Conservation (phyloP, 441 rosid genomes). For the Bruguiera hainesii region DNA sequence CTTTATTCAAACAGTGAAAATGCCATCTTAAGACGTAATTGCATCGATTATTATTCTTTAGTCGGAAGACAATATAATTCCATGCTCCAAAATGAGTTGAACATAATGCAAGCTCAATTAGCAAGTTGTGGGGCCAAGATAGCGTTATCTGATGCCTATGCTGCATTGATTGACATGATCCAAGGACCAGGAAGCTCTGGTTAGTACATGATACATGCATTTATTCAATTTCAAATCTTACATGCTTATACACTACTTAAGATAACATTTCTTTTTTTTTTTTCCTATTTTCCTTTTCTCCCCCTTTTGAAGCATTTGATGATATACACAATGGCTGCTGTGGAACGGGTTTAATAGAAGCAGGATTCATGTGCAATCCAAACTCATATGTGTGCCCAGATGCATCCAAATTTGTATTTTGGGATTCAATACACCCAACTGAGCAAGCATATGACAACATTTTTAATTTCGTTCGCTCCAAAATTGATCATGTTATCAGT, state of each 20-base stretch:
- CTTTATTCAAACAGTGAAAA: conserved; percentile 33
- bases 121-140: conserved; percentile 38
- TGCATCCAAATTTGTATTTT: conserved; percentile 64
- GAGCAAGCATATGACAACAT: conserved; percentile 43
- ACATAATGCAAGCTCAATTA: conserved; percentile 25
- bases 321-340: conserved; percentile 64
- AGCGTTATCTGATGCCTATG: conserved; percentile 34
- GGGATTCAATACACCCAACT: conserved; percentile 82
- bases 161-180: conserved; percentile 39
- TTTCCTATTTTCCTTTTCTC: not conserved
- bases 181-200: conserved; percentile 37
- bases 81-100: conserved; percentile 44
- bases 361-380: conserved; percentile 56
- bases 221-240: not conserved
- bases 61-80: conserved; percentile 47
- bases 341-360: conserved; percentile 69
- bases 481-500: conserved; percentile 24
- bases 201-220: conserved; percentile 6
- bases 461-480: conserved; percentile 24
- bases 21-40: conserved; percentile 42
- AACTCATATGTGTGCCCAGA: conserved; percentile 52
- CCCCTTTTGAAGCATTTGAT: conserved; percentile 43
- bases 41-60: conserved; percentile 42
- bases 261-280: not conserved
- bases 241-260: not conserved